phyloP scores from a whole-genome alignment of 1,139 yeast genomes.

The Wickerhamomyces sp. region DNA sequence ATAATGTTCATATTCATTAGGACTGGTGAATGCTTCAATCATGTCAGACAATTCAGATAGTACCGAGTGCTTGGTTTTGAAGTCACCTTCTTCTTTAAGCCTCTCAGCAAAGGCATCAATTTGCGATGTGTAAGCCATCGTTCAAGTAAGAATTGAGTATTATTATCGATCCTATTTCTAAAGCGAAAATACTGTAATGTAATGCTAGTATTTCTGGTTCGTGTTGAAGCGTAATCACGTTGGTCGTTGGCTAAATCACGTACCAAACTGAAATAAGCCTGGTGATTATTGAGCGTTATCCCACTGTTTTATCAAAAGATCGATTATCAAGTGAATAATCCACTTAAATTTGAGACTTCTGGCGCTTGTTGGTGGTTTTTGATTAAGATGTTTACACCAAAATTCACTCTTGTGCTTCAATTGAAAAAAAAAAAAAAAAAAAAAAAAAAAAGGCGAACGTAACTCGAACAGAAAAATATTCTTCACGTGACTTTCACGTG shows the following conservation, averaged over 20 bases:
- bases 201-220: too few relatives aligned
- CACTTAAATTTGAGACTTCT: background rate
- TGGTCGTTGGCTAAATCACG: too few relatives aligned
- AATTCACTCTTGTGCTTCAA: background rate
- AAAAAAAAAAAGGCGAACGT: background rate
- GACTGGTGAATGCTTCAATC: slow-evolving; percentile 76
- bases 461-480: background rate
- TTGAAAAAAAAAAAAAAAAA: background rate
- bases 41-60: slow-evolving; percentile 82
- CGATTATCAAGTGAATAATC: background rate
- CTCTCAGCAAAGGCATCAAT: slow-evolving; percentile 31
- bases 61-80: slow-evolving; percentile 56
- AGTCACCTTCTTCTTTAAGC: slow-evolving; percentile 38
- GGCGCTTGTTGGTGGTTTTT: background rate
- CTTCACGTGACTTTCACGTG: slow-evolving; percentile 3
- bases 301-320: too few relatives aligned
- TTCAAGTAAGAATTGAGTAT: background rate
- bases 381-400: background rate
- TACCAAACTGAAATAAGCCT: too few relatives aligned
- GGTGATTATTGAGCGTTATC: too few relatives aligned
- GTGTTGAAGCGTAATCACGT: too few relatives aligned
- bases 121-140: slow-evolving; percentile 42
- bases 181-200: too few relatives aligned
- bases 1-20: slow-evolving; percentile 73
- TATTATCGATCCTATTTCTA: too few relatives aligned